Evolutionary conservation across 2,329 filamentous ascomycete species (phyloP).

Genomic region (Trichoderma guizhouense): DNA sequence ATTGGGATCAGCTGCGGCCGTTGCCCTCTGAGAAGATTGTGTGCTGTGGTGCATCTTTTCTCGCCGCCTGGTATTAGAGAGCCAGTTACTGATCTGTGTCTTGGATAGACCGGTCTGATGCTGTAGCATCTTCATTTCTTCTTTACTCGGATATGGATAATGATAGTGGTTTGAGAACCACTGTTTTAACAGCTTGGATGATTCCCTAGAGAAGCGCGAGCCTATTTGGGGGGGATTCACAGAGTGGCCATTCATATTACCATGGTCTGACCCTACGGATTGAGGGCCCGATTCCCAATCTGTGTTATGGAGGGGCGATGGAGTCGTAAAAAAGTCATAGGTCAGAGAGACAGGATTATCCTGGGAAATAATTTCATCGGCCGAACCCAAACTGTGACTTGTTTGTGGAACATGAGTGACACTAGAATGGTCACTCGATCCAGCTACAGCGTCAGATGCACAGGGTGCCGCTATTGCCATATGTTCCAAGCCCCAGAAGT

Average conservation of each 20-base stretch:
- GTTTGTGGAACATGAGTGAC: not conserved
- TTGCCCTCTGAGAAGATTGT: not conserved
- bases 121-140: not conserved
- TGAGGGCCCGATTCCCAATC: not conserved
- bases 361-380: not conserved
- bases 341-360: not conserved
- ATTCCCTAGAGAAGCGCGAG: not conserved
- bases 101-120: not conserved
- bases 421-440: not conserved
- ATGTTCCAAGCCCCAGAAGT: not conserved
- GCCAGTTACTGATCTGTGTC: not conserved
- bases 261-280: not conserved
- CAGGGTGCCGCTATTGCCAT: not conserved
- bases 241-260: not conserved
- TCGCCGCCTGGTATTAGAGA: not conserved
- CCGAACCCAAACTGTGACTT: not conserved
- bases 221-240: not conserved
- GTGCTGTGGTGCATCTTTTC: not conserved
- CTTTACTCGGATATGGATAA: not conserved
- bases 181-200: not conserved
- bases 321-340: not conserved
- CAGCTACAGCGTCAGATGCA: not conserved
- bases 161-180: not conserved
- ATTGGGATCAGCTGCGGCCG: not conserved
- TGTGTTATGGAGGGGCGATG: not conserved